These are phyloP conservation scores for Ottelia alismoides DNA, from an alignment of 106 monocot species.

Conservation along the genomic window DNA sequence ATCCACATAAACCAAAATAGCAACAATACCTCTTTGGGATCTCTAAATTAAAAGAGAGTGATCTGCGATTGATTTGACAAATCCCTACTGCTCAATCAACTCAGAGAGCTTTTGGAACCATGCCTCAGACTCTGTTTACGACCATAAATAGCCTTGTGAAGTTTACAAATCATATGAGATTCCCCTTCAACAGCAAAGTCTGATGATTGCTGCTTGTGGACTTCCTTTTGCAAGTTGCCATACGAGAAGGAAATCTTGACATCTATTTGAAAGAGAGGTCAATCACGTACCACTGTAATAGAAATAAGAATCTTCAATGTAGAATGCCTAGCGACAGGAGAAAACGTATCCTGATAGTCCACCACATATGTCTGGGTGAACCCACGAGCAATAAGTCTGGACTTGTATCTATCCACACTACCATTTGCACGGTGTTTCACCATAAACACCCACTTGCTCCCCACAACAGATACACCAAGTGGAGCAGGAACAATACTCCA, in stretches of 20 bases:
- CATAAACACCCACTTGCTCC: not conserved
- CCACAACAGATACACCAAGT: too few species aligned
- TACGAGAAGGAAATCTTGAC: not conserved
- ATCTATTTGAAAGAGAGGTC: not conserved
- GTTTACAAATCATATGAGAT: not conserved
- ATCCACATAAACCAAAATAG: too few species aligned
- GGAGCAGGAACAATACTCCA: too few species aligned
- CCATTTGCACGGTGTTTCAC: not conserved
- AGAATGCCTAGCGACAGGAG: too few species aligned
- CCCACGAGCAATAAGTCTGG: not conserved
- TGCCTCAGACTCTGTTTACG: not conserved
- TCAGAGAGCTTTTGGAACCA: not conserved
- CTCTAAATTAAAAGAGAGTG: not conserved
- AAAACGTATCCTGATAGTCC: not conserved
- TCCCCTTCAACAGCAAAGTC: not conserved
- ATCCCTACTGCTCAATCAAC: not conserved
- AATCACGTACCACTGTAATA: too few species aligned
- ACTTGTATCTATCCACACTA: not conserved
- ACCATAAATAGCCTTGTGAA: not conserved
- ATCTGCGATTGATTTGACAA: not conserved
- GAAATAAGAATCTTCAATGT: too few species aligned
- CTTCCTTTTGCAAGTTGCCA: not conserved
- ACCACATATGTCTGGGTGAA: not conserved
- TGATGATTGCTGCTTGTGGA: not conserved
- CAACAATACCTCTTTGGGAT: too few species aligned